Base-by-base conservation (phyloP, 1,284 basidiomycete species). In the Ceratobasidium theobromae region DNA sequence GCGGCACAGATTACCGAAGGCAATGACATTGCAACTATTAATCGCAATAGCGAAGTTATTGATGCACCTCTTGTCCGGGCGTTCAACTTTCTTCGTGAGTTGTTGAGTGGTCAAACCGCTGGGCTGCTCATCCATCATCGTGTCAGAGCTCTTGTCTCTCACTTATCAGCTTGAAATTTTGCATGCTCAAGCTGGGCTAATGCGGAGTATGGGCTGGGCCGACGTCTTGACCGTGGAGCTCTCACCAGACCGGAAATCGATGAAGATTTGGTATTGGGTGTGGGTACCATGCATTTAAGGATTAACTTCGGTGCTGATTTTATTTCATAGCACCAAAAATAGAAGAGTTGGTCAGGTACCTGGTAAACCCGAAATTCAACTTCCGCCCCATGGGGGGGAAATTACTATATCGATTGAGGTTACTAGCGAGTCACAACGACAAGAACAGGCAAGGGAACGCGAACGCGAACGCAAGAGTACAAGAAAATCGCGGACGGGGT, bases 81-180 rank as follows among this genome's bases (percentile, higher is more conserved):
- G 9, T 92, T 82, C 75, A 93, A 92, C 72, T 89, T 92, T 71
- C 80, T 93, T 35, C 89, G 91, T 91, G 75, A 72, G 88, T 79
- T 2, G 25, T 53, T 46, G 51, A 6, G 6, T 21, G 9, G 18
- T 6, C 43, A 45, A 16, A 4, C 11, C 33, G 11, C 54, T n/a
- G n/a, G 6, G 12, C n/a, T 4, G 4, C 27, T 30, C 35, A 18
- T 23, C 38, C 21, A 30, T 21, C 12, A n/a, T n/a, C 49, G 46
- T 35, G 45, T 23, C 71, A 93, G 90, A 93, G 74, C 88, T 89
- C 79, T 89, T 93, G 83, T 89, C 89, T 1, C 75, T 93, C 65
- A 88, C 89, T 1, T 93, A 93, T 75, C 89, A 92, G 72, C 80
- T 93, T 9, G 91, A 91, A 75, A 89, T 92, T 69, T 74, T 93